Base-by-base conservation (phyloP, 1,284 basidiomycete genomes). In the Mycena sp. region DNA sequence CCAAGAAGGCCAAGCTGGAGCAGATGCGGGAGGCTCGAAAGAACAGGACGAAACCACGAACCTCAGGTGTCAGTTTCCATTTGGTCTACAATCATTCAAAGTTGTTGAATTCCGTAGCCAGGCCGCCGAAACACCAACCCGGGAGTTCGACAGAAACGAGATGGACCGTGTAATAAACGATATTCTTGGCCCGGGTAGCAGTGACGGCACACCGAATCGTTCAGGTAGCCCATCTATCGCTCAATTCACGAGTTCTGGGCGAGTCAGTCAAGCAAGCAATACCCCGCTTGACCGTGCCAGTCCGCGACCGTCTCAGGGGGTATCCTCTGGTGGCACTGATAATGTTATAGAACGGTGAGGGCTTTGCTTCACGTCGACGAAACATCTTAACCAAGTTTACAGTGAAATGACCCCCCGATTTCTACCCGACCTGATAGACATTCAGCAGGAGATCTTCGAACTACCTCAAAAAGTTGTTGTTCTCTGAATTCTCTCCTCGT, bases 371-470 rank as follows among this genome's bases (percentile, higher is more conserved):
- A 48, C 29, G 28, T 37, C 32, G 26, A 45, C 44, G 21, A 41
- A 45, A 54, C 16, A 19, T 26, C 35, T 41, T 40, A 56, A 53
- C 55, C 10, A 57, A 26, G 68, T 6, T 23, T 4, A 3, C 58
- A 91, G 90, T 61, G 80, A 81, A 53, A 80, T 92, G 71, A 88
- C 86, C 4, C 87, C 91, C 14, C 83, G 88, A 44, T 80, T 84
- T 37, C 78, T 88, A 37, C 85, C 87, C n/a, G 92, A 95, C 72
- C 82, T 94, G 38, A 86, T 96, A 62, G 93, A 96, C 70, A 85
- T 94, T 14, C 92, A 94, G 67, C 89, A 94, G 69, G 95, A 96
- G 72, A 79, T 96, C 12, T 96, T 94, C 70, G 94, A 96, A 71
- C 78, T 96, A n/a, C 94, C 95, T 0, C 88, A 90, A 72, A 93